phyloP scores from a whole-genome alignment of 2,329 filamentous ascomycete species.

The Oidium heveae region DNA sequence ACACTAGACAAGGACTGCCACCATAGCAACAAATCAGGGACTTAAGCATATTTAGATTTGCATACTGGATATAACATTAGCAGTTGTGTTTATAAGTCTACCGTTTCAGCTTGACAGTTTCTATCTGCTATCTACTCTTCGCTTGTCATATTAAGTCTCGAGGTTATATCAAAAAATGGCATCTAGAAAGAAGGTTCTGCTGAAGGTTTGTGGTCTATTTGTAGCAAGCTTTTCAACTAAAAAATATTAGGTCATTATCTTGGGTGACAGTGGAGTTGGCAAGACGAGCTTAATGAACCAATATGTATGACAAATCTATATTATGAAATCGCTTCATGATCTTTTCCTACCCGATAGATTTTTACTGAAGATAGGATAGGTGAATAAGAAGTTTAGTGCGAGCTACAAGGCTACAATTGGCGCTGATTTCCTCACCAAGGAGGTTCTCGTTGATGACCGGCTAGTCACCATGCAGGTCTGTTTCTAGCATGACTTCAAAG shows the following conservation, averaged over 20 bases:
- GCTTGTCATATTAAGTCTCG: too few relatives aligned
- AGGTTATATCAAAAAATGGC: slow-evolving; percentile 18
- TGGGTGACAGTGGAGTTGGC: slow-evolving; percentile 94
- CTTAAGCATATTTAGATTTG: too few relatives aligned
- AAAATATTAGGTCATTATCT: slow-evolving; percentile 67
- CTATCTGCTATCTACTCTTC: too few relatives aligned
- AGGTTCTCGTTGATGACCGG: slow-evolving; percentile 89
- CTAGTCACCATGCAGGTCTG: slow-evolving; percentile 92
- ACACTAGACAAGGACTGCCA: too few relatives aligned
- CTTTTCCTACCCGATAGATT: too few relatives aligned
- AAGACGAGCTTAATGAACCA: slow-evolving; percentile 99
- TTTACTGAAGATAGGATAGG: slow-evolving; percentile 24
- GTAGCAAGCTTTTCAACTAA: not conserved
- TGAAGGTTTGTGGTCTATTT: slow-evolving; percentile 25
- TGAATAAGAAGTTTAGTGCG: slow-evolving; percentile 99
- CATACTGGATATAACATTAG: too few relatives aligned
- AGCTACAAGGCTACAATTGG: slow-evolving; percentile 99
- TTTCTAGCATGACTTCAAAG: not conserved
- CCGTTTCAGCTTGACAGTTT: too few relatives aligned
- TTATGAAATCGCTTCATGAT: not conserved
- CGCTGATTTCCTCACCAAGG: slow-evolving; percentile 93
- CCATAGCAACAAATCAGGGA: too few relatives aligned
- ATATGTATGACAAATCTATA: slow-evolving; percentile 49
- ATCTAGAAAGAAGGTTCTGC: slow-evolving; percentile 40
- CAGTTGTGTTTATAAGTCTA: too few relatives aligned